Evolutionary conservation across 2,329 filamentous ascomycete species (phyloP).

Genomic region (Arachnomyces sp.): DNA sequence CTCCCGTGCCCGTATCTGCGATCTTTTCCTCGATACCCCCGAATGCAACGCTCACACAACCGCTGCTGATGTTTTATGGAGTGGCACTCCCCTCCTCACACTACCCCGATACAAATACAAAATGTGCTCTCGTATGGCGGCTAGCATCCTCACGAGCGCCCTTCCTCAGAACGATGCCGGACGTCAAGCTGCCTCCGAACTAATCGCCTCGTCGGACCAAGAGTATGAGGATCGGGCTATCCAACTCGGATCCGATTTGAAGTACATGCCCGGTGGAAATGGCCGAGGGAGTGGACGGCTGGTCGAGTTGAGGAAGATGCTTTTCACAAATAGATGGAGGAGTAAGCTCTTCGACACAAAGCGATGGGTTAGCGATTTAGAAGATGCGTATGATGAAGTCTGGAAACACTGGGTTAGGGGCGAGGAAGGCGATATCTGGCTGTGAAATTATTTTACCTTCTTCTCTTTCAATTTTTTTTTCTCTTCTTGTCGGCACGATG

Average conservation of each 20-base stretch:
- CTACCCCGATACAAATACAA: slow-evolving; percentile 90
- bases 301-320: slow-evolving; percentile 66
- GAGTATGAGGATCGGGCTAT: slow-evolving; percentile 78
- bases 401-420: slow-evolving; percentile 84
- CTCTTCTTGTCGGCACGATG: not conserved
- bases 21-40: slow-evolving; percentile 92
- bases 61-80: slow-evolving; percentile 93
- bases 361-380: slow-evolving; percentile 84
- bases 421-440: slow-evolving; percentile 86
- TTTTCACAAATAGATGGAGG: slow-evolving; percentile 77
- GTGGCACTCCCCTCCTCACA: slow-evolving; percentile 84
- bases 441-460: slow-evolving; percentile 37
- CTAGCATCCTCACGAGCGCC: slow-evolving; percentile 85
- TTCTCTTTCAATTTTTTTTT: slow-evolving; percentile 7
- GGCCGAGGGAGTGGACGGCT: slow-evolving; percentile 55
- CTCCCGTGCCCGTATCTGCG: slow-evolving; percentile 79
- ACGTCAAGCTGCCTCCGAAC: slow-evolving; percentile 57
- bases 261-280: slow-evolving; percentile 43
- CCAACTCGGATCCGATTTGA: slow-evolving; percentile 55
- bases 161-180: slow-evolving; percentile 68
- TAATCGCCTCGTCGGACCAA: slow-evolving; percentile 70
- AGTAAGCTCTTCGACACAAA: slow-evolving; percentile 86
- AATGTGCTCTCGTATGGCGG: slow-evolving; percentile 98
- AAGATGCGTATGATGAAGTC: slow-evolving; percentile 78
- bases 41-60: slow-evolving; percentile 99